A percentile compares a stretch with the other conserved stretches of the same genome.
Conservation (phyloP, 257 asterid genomes). For the Solanum neorickii region DNA sequence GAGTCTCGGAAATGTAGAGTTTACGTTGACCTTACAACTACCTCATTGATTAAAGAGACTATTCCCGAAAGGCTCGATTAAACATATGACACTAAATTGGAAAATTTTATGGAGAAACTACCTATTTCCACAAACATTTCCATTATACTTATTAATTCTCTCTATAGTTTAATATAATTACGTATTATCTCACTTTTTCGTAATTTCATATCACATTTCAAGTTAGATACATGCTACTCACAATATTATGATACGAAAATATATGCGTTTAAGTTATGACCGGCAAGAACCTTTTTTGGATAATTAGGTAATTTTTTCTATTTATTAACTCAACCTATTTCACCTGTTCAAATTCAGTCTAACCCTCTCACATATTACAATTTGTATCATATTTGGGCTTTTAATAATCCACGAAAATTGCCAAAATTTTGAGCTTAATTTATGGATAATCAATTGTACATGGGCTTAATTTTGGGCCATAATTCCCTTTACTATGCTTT, state of each 20-base stretch:
- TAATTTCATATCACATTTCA: not conserved
- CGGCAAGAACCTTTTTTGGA: not conserved
- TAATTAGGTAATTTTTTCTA: too few relatives aligned
- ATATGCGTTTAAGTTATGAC: not conserved
- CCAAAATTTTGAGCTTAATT: not conserved
- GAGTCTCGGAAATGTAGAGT: not conserved
- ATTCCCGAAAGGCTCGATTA: not conserved
- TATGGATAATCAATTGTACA: too few relatives aligned
- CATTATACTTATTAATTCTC: not conserved
- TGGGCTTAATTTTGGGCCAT: too few relatives aligned
- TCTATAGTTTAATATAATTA: not conserved
- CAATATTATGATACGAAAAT: too few relatives aligned
- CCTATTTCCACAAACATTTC: not conserved
- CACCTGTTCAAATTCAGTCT: too few relatives aligned
- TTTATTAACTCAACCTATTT: not conserved
- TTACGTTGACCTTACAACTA: fast-evolving
- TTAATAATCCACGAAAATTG: not conserved
- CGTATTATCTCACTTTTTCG: not conserved
- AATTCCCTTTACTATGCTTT: too few relatives aligned
- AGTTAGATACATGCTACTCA: not conserved
- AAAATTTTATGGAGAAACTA: not conserved
- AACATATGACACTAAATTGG: not conserved
- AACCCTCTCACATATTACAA: not conserved
- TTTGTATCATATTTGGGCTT: not conserved
- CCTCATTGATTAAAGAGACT: not conserved